These are phyloP conservation scores for Thermomyces lanuginosus DNA, from an alignment of 2,329 filamentous ascomycete species.

Conservation along the genomic window DNA sequence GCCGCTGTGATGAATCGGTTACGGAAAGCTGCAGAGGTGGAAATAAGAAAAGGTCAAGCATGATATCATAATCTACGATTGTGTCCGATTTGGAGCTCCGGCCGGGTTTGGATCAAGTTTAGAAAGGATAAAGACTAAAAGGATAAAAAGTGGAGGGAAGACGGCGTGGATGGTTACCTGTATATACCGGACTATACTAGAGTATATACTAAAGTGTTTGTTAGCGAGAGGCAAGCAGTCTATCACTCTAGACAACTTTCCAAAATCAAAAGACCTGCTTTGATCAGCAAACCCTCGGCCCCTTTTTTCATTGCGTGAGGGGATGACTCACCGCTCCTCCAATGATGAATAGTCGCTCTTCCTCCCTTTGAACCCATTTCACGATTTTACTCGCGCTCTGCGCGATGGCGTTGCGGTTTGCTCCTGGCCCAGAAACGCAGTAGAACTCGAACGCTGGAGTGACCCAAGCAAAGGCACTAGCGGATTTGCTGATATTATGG, in stretches of 20 bases:
- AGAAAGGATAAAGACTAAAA: no score
- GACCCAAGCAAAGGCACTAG: constrained; percentile 73
- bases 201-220: no score
- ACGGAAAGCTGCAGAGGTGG: constrained; percentile 53
- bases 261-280: constrained; percentile 5
- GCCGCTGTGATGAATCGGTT: constrained; percentile 75
- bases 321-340: constrained; percentile 59
- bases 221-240: no score
- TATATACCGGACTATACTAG: no score
- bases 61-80: no score
- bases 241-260: no score
- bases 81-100: no score
- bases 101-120: no score
- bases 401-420: constrained; percentile 48
- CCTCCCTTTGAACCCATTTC: constrained; percentile 80
- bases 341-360: constrained; percentile 90
- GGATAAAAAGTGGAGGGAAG: no score
- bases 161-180: no score
- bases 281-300: not conserved
- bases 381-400: constrained; percentile 78
- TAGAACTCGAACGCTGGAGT: constrained; percentile 89
- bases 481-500: constrained; percentile 58
- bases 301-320: not conserved
- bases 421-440: constrained; percentile 67
- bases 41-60: constrained; percentile 31